Percentiles rank a stretch among this genome's conserved stretches.
Conservation (phyloP, 2,329 filamentous ascomycete genomes). For the Fusarium oxysporum region DNA sequence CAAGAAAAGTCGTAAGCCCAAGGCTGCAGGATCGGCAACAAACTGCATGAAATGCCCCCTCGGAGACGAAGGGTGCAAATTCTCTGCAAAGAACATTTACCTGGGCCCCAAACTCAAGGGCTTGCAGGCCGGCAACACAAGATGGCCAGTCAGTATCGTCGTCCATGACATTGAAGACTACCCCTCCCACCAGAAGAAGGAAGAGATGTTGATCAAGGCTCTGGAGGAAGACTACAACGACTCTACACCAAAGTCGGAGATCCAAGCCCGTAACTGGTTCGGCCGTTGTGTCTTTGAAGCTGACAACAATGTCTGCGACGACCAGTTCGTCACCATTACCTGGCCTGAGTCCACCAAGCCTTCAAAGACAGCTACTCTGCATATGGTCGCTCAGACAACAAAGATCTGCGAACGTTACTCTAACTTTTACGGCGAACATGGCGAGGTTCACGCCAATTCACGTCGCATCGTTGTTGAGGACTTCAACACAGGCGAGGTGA, state of each 20-base stretch:
- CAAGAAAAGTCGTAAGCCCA: conserved; percentile 79
- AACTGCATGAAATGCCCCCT: conserved; percentile 83
- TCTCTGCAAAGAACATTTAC: conserved; percentile 88
- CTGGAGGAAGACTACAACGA: conserved; percentile 66
- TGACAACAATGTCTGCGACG: conserved; percentile 94
- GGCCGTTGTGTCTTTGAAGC: conserved; percentile 95
- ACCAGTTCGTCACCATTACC: conserved; percentile 87
- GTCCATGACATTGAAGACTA: conserved; percentile 91
- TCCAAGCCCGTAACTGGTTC: conserved; percentile 76
- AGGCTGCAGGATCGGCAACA: conserved; percentile 77
- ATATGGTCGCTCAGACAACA: conserved; percentile 93
- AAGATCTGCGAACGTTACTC: conserved; percentile 88
- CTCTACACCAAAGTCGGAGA: conserved; percentile 59
- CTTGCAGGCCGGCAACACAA: conserved; percentile 72
- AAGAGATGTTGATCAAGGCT: conserved; percentile 56
- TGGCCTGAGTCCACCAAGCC: conserved; percentile 80
- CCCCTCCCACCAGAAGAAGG: conserved; percentile 56
- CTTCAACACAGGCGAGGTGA: conserved; percentile 52
- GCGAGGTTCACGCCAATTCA: conserved; percentile 89
- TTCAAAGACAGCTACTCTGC: conserved; percentile 88
- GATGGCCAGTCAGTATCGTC: conserved; percentile 91
- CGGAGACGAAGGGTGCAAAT: conserved; percentile 80
- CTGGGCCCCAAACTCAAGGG: conserved; percentile 71
- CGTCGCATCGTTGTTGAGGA: conserved; percentile 79
- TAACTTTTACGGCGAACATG: conserved; percentile 85